phyloP scores from a whole-genome alignment of 2,329 filamentous ascomycete species.

The Fonsecaea pugnacius region DNA sequence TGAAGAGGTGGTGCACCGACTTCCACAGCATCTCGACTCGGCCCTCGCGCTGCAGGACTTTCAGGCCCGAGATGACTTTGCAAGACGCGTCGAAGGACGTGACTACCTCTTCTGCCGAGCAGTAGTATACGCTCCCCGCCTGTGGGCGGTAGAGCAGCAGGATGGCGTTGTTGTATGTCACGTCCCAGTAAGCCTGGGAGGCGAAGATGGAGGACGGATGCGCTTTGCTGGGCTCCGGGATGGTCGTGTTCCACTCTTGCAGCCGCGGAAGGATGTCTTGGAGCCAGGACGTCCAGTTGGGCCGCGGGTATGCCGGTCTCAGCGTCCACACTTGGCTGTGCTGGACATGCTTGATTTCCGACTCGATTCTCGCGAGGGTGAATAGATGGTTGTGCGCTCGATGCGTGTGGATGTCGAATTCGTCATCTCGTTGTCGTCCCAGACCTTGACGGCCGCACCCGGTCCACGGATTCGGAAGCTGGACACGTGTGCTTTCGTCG shows the following conservation, averaged over 20 bases:
- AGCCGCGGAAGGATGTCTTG: conserved; percentile 42
- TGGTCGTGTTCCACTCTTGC: conserved; percentile 40
- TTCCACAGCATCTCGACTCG: conserved; percentile 43
- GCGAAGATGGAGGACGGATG: conserved; percentile 41
- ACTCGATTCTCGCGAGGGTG: conserved; percentile 41
- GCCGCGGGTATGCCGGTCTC: conserved; percentile 40
- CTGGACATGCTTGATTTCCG: conserved; percentile 44
- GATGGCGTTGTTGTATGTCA: conserved; percentile 41
- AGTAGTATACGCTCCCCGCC: conserved; percentile 33
- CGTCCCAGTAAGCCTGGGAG: conserved; percentile 41
- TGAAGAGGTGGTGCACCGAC: conserved; percentile 43
- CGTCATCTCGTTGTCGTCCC: conserved; percentile 35
- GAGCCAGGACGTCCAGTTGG: conserved; percentile 40
- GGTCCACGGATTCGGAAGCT: conserved; percentile 37
- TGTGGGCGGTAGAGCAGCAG: conserved; percentile 43
- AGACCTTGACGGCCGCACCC: conserved; percentile 8
- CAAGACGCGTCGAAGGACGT: conserved; percentile 40
- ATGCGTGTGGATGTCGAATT: conserved; percentile 38
- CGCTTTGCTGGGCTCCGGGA: conserved; percentile 38
- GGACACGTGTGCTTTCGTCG: conserved; percentile 39
- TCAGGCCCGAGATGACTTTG: conserved; percentile 40
- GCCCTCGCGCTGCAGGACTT: conserved; percentile 41
- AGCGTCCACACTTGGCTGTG: conserved; percentile 39
- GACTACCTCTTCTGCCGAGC: conserved; percentile 36
- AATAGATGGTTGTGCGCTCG: conserved; percentile 42